Base-by-base conservation (phyloP, 352 stramenopile genomes). In the Phytophthora chlamydospora region DNA sequence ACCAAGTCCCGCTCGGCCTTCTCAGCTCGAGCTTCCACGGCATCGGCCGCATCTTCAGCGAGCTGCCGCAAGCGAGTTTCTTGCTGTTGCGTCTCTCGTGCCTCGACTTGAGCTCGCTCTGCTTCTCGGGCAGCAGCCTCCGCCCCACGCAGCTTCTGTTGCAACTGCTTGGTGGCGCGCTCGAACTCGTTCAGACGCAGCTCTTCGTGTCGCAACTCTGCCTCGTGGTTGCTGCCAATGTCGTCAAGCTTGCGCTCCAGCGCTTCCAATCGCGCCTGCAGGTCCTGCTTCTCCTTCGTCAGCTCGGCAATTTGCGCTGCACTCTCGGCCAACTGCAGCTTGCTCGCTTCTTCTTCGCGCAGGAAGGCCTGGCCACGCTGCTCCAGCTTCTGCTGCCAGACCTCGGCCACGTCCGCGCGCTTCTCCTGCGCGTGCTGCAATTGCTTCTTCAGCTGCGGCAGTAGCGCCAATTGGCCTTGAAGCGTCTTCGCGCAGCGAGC, bases 401-500 rank as follows among this genome's bases (percentile, higher is more conserved):
- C 41, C n/a, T 60, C 48, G 10, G 41, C 55, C 17, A 58, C 60
- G 4, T 67, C 58, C 2, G 58, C 63, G 24, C 68, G 66, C 35
- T 82, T 83, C 38, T 83, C 75, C 24, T 82, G 78, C 7, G 75
- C 58, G 24, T 71, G 70, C 24, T 87, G 70, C 11, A 89, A 57
- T 36, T 81, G 70, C 48, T 70, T 81, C 29, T 81, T 81, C 16
- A 89, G 61, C 44, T 85, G 77, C 27, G 66, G 62, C n/a, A 84
- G 69, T 1, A 84, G 73, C 9, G 77, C 76, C 19, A 74, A 57
- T 53, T 85, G 73, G 0, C 68, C 54, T 42, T 84, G 52, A 41
- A 69, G 59, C 3, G 65, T 66, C 24, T 75, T 75, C 33, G 57
- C n/a, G 29, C 63, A 71, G 14, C 46, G 27, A 29, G 50, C 57